Base-by-base conservation (phyloP, 345 rosid species). In the Hypericum perforatum region DNA sequence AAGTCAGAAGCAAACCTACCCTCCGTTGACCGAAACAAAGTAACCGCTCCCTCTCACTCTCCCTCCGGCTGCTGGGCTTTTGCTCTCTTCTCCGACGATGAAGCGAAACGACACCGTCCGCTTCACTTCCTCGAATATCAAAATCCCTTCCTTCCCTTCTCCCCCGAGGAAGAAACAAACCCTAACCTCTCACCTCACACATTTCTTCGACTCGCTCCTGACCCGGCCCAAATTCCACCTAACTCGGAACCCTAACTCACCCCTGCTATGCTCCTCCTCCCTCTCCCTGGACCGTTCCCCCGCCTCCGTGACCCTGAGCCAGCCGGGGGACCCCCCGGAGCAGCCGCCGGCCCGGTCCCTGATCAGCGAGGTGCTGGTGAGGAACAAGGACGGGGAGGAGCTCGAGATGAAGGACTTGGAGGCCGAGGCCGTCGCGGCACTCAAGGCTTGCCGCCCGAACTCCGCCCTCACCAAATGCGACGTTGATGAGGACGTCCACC, bases 371-470 rank as follows among this genome's bases (percentile, higher is more conserved):
- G 94, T 92, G 47, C 64, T 89, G 59, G 95, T 89, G 56, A 80
- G 81, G 76, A 89, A 82, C n/a, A 89, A 83, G 48, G 98, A 89
- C 14, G 97, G 99, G 0, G 97, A 92, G 53, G 89, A 85, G 68
- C 78, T 89, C 1, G 98, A 89, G 80, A 80, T 82, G 75, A 88
- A 88, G 73, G 97, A 84, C 57, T 76, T 92, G 9, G 97, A 85
- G 74, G 64, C 57, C 54, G 97, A 92, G 71, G 99, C 94, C 1
- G 57, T 92, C 54, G 72, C 85, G 13, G 95, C 89, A 5, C 68
- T 89, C 54, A 89, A 84, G 59, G 90, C 95, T 37, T 78, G 85
- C 70, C 65, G 94, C 43, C 75, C 97, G 11, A 89, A 89, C 63
- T 92, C 99, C 1, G 97, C 94, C 7, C 78, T 89, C 39, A 86